phyloP scores from a whole-genome alignment of 2,329 filamentous ascomycete genomes.

The Aspergillus brunneoviolaceus region DNA sequence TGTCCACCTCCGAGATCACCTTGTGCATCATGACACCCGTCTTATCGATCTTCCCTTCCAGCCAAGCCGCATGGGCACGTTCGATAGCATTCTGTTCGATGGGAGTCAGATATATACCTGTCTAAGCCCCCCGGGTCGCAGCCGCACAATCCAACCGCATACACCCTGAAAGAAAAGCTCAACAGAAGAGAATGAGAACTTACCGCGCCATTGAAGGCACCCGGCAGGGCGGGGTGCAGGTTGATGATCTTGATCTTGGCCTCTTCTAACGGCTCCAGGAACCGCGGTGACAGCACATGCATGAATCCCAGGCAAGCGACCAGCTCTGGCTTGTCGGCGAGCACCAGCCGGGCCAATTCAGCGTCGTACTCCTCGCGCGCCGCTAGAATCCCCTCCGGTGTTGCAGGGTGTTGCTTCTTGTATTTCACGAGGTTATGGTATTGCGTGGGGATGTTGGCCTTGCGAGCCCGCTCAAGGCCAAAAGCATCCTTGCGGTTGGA shows the following conservation, averaged over 20 bases:
- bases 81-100: conserved; percentile 64
- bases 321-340: conserved; percentile 66
- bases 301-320: conserved; percentile 85
- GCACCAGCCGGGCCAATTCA: conserved; percentile 67
- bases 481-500: conserved; percentile 65
- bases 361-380: conserved; percentile 71
- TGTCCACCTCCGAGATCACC: conserved; percentile 77
- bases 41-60: conserved; percentile 63
- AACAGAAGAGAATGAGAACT: conserved; percentile 19
- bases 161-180: neutral
- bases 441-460: conserved; percentile 65
- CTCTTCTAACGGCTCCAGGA: conserved; percentile 66
- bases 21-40: conserved; percentile 89
- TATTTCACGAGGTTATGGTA: conserved; percentile 81
- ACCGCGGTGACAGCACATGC: conserved; percentile 72
- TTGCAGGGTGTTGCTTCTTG: conserved; percentile 66
- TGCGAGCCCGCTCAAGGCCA: conserved; percentile 61
- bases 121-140: conserved; percentile 1
- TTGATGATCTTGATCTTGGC: conserved; percentile 73
- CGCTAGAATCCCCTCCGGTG: conserved; percentile 47
- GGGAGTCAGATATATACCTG: neutral
- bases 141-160: neutral
- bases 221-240: conserved; percentile 72
- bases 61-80: conserved; percentile 71
- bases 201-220: conserved; percentile 71